A percentile compares a stretch with the other conserved stretches of the same genome.
phyloP scores from a whole-genome alignment of 495 filamentous ascomycete species.

The Xylaria curta region DNA sequence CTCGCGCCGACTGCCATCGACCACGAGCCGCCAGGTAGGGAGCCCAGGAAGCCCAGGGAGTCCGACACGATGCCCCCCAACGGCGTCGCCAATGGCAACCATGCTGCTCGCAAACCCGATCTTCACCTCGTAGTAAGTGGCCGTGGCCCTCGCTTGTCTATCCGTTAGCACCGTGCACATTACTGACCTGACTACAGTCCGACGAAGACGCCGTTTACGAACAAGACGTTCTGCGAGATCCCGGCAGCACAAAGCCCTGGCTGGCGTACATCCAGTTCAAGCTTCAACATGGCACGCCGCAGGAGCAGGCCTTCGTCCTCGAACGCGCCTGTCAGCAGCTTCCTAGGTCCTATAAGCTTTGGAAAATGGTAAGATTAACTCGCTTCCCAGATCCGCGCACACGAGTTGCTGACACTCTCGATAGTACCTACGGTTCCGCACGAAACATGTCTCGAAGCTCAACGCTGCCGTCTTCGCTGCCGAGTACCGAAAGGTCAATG shows the following conservation, averaged over 20 bases:
- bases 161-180: not conserved
- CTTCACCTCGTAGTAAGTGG: constrained; percentile 78
- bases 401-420: constrained; percentile 34
- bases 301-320: constrained; percentile 93
- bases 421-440: constrained; percentile 87
- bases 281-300: constrained; percentile 79
- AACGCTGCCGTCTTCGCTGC: constrained; percentile 81
- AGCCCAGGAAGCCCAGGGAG: not conserved
- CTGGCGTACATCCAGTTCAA: constrained; percentile 94
- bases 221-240: constrained; percentile 89
- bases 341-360: constrained; percentile 95
- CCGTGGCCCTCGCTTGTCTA: constrained; percentile 19
- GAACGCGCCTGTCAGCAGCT: constrained; percentile 90
- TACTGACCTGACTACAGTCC: constrained; percentile 53
- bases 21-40: constrained; percentile 25
- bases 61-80: constrained; percentile 36
- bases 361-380: constrained; percentile 78
- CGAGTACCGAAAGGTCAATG: constrained; percentile 93
- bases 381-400: not conserved
- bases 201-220: constrained; percentile 94
- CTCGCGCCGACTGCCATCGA: constrained; percentile 31
- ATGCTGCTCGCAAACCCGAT: constrained; percentile 55
- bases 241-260: constrained; percentile 92
- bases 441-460: constrained; percentile 79
- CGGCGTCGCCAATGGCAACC: constrained; percentile 38